A percentile compares a stretch with the other conserved stretches of the same genome.
phyloP scores from a whole-genome alignment of 1,139 yeast species.

The Debaryomycetaceae sp. region DNA sequence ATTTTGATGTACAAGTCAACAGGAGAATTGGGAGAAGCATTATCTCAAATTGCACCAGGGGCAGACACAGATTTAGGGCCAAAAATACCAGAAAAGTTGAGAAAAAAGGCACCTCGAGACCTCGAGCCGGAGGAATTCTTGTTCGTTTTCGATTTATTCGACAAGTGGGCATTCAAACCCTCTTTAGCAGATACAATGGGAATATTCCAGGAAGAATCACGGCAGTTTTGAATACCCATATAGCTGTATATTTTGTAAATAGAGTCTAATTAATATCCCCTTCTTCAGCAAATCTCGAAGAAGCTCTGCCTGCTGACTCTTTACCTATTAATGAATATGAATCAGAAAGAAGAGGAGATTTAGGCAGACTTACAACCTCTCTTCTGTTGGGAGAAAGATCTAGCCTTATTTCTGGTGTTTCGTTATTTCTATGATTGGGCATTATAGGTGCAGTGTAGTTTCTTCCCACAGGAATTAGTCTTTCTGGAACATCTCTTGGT shows the following conservation, averaged over 20 bases:
- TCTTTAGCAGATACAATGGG: slow-evolving; percentile 14
- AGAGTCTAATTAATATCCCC: slow-evolving; percentile 1
- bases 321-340: neutral
- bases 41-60: slow-evolving; percentile 74
- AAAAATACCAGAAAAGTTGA: slow-evolving; percentile 31
- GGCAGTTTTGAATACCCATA: slow-evolving; percentile 10
- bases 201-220: slow-evolving; percentile 16
- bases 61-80: slow-evolving; percentile 60
- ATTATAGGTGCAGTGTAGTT: slow-evolving; percentile 5
- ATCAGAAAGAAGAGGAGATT: neutral
- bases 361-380: neutral
- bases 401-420: neutral
- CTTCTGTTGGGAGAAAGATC: neutral
- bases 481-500: neutral
- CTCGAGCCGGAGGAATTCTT: slow-evolving; percentile 55
- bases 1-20: slow-evolving; percentile 56
- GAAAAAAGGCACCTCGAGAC: slow-evolving; percentile 45
- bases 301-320: neutral
- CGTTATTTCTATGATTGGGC: neutral
- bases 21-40: slow-evolving; percentile 38
- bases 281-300: slow-evolving; percentile 6
- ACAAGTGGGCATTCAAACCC: slow-evolving; percentile 88
- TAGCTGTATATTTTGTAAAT: neutral
- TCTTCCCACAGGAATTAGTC: slow-evolving; percentile 1
- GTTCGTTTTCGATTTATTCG: slow-evolving; percentile 49